Evolutionary conservation across 805 yeast genomes (phyloP), one percentile per base, ranked within the genome.

Genomic region (Lipomyces yamanashiensis): DNA sequence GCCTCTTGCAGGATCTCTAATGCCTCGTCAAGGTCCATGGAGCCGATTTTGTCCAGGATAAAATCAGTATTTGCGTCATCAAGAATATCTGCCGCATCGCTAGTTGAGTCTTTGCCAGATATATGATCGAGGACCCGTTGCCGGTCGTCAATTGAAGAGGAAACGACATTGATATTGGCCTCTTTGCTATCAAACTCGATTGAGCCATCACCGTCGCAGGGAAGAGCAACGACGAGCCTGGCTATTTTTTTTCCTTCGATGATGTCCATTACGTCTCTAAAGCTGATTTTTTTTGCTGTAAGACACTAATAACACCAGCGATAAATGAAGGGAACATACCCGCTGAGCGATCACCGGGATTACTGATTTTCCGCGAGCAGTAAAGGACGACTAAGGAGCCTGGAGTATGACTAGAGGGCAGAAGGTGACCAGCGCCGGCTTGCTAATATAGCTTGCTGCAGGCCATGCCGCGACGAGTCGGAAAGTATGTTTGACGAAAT

Each of bases 1-100:
- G 60, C 53, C 13, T 40, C 48, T 7, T 40, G 23, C 21, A 63
- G 52, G 13, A 63, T 52, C 10, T 74, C 74, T 0, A 78, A 41
- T 0, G 84, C 79, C 44, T 82, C 82, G 1, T 75, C 78, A 7
- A 66, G 13, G 19, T 34, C 7, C 55, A 59, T 50, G 2, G 13
- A 9, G n/a, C 13, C 21, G 15, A 47, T 4, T 47, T 47, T 47
- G 13, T 47, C 51, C 17, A 47, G n/a, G 17, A 47, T 47, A 28
- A 47, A 47, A 8, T 47, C 36, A 10, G 17, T n/a, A 5, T 19
- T 19, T 8, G 47, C 6, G 47, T 19, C 21, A 43, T 43, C 47
- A 10, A 43, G n/a, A 43, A 43, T 43, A 19, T 43, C 47, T 8
- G 47, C 47, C 3, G 47, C 47, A 21, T 43, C 47, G 17, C 13